Percentiles rank a stretch among this genome's conserved stretches.
Evolutionary conservation across 140 eudicot species (phyloP).

Genomic region (Anethum foeniculum): DNA sequence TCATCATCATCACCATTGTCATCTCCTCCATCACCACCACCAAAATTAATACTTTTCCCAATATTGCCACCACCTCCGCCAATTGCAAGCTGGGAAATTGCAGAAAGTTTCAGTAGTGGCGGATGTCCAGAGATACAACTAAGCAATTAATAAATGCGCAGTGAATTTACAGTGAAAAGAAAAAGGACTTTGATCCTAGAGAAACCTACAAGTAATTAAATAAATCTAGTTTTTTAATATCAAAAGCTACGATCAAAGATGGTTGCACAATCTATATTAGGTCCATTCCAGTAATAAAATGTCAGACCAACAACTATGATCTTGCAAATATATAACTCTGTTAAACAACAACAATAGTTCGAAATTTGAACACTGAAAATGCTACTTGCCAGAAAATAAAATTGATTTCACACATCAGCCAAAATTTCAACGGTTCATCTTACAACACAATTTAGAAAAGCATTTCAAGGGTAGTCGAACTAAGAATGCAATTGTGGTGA

Average conservation of each 20-base stretch:
- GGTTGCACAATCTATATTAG: not conserved
- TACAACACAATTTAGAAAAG: not conserved
- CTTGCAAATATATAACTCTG: not conserved
- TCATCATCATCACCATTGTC: slow-evolving; percentile 96
- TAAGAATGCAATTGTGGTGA: not conserved
- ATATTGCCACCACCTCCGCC: slow-evolving; percentile 98
- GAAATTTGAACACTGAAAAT: no score
- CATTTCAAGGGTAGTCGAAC: not conserved
- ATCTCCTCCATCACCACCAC: slow-evolving; percentile 98
- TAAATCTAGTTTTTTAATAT: not conserved
- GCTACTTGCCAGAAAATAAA: not conserved
- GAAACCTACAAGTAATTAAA: not conserved
- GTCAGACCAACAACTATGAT: not conserved
- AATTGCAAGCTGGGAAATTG: slow-evolving; percentile 48
- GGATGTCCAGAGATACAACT: not conserved
- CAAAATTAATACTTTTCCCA: slow-evolving; percentile 70
- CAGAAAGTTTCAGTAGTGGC: slow-evolving; percentile 3
- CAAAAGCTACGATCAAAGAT: not conserved
- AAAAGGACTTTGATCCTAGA: not conserved
- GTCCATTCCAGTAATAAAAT: not conserved
- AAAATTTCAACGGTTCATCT: not conserved
- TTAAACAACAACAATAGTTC: not conserved
- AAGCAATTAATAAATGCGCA: not conserved
- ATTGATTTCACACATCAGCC: not conserved
- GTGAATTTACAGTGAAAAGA: not conserved